Base-by-base conservation (phyloP, 495 filamentous ascomycete genomes). In the Bombardia bombarda region DNA sequence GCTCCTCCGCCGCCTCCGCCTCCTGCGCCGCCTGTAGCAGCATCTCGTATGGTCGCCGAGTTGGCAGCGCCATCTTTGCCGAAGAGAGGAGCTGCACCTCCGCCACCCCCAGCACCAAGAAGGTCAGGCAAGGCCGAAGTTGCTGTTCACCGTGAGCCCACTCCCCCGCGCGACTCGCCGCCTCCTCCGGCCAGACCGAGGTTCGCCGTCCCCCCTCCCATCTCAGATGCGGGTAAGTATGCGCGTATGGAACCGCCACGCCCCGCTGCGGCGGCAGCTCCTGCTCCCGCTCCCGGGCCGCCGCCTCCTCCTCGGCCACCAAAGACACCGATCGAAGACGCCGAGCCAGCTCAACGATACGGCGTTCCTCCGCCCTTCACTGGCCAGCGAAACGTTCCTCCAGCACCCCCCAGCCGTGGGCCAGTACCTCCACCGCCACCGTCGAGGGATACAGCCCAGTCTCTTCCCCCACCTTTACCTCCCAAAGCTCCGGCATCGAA, bases 271-370 rank as follows among this genome's bases (percentile, higher is more conserved):
- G 46, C 65, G 20, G 83, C 82, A 9, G 63, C 78, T 12, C 63
- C 75, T 17, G 74, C 74, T 38, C 69, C 83, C 16, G 77, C 74
- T 31, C 70, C 83, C 17, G 87, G 82, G 2, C 86, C 90, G 14
- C 84, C 87, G 3, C 87, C 89, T 25, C 89, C 89, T 16, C 89
- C 89, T 7, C 72, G 87, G 51, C 89, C 90, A 28, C 85, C 90
- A 2, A 96, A 96, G 63, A 84, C 79, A 3, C 85, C 87, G 3
- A 68, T 89, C 53, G 85, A 90, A 23, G 85, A 58, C 23, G 56
- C 51, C 58, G 62, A 74, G 13, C 60, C 70, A 16, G 32, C 28
- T 4, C 40, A 70, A 22, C 83, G 69, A 47, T 87, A 84, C 57
- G 77, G 74, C 17, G 88, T 96, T 12, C 88, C 92, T 22, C 90